phyloP scores from a whole-genome alignment of 2,329 filamentous ascomycete genomes.

The Penicillium digitatum region DNA sequence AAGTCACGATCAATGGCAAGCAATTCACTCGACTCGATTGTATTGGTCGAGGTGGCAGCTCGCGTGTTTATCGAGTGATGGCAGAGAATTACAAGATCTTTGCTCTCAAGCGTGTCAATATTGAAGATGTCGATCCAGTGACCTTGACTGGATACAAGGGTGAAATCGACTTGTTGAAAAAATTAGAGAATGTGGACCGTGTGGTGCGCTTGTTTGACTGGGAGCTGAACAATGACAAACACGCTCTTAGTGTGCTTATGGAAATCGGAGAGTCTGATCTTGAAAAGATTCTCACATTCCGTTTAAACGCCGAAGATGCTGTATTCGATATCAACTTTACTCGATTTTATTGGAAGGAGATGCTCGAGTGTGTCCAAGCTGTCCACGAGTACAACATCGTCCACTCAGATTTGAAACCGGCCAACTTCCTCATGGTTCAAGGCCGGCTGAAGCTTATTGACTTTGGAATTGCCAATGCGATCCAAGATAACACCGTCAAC shows the following conservation, averaged over 20 bases:
- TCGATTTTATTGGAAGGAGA: slow-evolving; percentile 98
- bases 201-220: slow-evolving; percentile 89
- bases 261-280: slow-evolving; percentile 95
- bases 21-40: slow-evolving; percentile 85
- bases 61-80: slow-evolving; percentile 92
- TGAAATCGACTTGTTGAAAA: slow-evolving; percentile 86
- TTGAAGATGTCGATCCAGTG: slow-evolving; percentile 81
- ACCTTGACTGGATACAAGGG: slow-evolving; percentile 86
- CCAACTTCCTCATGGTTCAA: slow-evolving; percentile 91
- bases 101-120: slow-evolving; percentile 85
- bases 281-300: slow-evolving; percentile 73
- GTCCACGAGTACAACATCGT: slow-evolving; percentile 91
- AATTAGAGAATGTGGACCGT: slow-evolving; percentile 76
- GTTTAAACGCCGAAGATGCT: slow-evolving; percentile 66
- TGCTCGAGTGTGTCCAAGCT: slow-evolving; percentile 89
- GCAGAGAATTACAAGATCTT: slow-evolving; percentile 96
- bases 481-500: slow-evolving; percentile 95
- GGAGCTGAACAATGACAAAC: slow-evolving; percentile 89
- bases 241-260: slow-evolving; percentile 87
- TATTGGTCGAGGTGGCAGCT: slow-evolving; percentile 87
- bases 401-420: slow-evolving; percentile 93
- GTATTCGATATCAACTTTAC: slow-evolving; percentile 85
- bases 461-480: slow-evolving; percentile 97
- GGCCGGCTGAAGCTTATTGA: slow-evolving; percentile 93
- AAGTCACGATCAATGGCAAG: slow-evolving; percentile 85